Base-by-base conservation (phyloP, 768 basidiomycete genomes). In the Tubosaeta brunneosetosa region DNA sequence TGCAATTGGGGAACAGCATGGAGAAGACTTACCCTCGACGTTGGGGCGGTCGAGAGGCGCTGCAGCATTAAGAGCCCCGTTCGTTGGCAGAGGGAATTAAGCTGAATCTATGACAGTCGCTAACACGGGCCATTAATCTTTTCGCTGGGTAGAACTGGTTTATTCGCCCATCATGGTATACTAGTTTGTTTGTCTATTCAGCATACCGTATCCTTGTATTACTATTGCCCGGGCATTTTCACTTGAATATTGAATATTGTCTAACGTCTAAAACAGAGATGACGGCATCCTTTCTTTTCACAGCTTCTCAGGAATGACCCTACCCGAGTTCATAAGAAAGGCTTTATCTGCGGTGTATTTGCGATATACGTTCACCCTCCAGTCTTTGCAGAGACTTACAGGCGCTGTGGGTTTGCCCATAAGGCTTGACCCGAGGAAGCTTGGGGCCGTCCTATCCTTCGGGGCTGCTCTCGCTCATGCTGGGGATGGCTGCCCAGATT, bases 401-500 rank as follows among this genome's bases (percentile, higher is more conserved):
- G 50, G 32, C 16, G 34, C n/a, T 33, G 52, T 56, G 40, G 63
- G 31, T 22, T 61, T 69, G 22, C n/a, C n/a, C 53, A 61, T 57
- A 54, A 52, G 71, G 14, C 34, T 47, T 36, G 61, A 61, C 46
- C 32, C 11, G 27, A 44, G 27, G 14, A 56, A 56, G 33, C 50
- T 68, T 3, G 44, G 26, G 43, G 27, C 51, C 22, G 57, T 64
- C 4, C 47, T 64, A 14, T 65, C 63, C 6, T 27, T 66, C 34
- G 50, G 67, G 16, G 58, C 62, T 43, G 58, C 54, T 47, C 26
- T 55, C 47, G 59, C 22, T 22, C 22, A 50, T 49, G 62, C 57
- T 16, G 55, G 58, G 7, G 68, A 66, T 17, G 66, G 72, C 52
- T 88, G 86, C 60, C 84, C 82, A 25, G 82, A 84, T 61, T 88